A percentile compares a stretch with the other conserved stretches of the same genome.
Conservation (phyloP, 495 filamentous ascomycete species). For the Tetracladium marchalianum region DNA sequence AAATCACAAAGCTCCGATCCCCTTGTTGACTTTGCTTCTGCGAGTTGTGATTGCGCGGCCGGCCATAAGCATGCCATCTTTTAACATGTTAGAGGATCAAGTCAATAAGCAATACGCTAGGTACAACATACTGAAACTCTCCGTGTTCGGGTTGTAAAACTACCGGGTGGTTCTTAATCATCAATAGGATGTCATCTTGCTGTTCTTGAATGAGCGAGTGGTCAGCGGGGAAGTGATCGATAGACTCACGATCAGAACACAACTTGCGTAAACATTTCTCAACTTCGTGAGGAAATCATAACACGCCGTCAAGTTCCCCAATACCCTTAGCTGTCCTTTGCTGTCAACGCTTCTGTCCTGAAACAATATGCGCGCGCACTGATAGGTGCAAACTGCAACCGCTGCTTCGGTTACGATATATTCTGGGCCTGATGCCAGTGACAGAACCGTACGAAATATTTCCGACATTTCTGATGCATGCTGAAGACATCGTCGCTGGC, state of each 20-base stretch:
- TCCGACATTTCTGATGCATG: slow-evolving; percentile 38
- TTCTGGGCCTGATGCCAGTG: slow-evolving; percentile 27
- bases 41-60: no score
- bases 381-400: slow-evolving; percentile 36
- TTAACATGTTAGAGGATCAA: no score
- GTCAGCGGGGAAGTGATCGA: no score
- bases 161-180: slow-evolving; percentile 4
- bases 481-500: slow-evolving; percentile 31
- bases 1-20: no score
- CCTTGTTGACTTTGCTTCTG: no score
- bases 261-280: no score
- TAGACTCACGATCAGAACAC: no score
- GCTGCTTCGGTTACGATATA: slow-evolving; percentile 36
- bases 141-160: slow-evolving; percentile 1
- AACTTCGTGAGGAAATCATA: no score
- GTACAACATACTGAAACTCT: not conserved
- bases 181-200: not conserved
- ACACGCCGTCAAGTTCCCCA: not conserved
- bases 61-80: no score
- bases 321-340: slow-evolving; percentile 10
- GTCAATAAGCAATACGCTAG: not conserved
- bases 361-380: slow-evolving; percentile 33
- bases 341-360: slow-evolving; percentile 10
- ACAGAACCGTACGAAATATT: slow-evolving; percentile 29
- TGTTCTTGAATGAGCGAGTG: no score